Conservation (phyloP, 306 rosid genomes). For the cucumber (Cucumis sativus) region DNA sequence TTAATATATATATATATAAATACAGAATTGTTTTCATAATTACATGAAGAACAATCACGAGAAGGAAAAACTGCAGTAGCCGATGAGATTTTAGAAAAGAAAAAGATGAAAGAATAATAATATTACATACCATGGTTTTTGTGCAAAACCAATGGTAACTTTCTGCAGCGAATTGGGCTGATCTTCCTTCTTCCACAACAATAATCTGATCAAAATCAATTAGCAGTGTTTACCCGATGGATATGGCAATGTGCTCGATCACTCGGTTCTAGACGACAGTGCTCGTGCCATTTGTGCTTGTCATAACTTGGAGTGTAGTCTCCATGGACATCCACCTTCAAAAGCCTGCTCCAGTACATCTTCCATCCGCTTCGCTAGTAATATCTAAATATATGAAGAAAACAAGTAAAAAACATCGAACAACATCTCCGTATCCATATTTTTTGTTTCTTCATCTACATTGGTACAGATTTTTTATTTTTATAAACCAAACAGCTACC, state of each 20-base stretch:
- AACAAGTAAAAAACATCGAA: neutral
- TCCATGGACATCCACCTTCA: conserved; percentile 20
- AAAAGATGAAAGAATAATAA: neutral
- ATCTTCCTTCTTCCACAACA: neutral
- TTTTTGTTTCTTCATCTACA: too few species aligned
- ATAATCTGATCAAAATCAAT: neutral
- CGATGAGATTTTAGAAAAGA: neutral
- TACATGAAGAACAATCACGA: neutral
- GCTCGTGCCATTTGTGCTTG: neutral
- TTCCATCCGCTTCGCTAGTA: conserved; percentile 16
- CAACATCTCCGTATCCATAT: too few species aligned
- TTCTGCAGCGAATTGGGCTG: neutral
- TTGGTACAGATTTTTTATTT: too few species aligned
- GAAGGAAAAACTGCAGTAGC: neutral
- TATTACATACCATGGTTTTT: conserved; percentile 3
- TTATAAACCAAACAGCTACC: too few species aligned
- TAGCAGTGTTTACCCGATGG: neutral
- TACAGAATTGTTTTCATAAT: conserved; percentile 7
- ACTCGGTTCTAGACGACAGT: neutral
- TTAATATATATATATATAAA: neutral
- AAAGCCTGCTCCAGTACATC: conserved; percentile 17
- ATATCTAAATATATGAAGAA: conserved; percentile 1
- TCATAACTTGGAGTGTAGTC: conserved; percentile 13
- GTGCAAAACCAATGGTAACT: neutral
- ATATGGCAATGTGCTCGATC: neutral